Percentiles rank a stretch among this genome's conserved stretches.
These are phyloP conservation scores for Boletus smithii DNA, from an alignment of 1,284 basidiomycete species.

Conservation along the genomic window DNA sequence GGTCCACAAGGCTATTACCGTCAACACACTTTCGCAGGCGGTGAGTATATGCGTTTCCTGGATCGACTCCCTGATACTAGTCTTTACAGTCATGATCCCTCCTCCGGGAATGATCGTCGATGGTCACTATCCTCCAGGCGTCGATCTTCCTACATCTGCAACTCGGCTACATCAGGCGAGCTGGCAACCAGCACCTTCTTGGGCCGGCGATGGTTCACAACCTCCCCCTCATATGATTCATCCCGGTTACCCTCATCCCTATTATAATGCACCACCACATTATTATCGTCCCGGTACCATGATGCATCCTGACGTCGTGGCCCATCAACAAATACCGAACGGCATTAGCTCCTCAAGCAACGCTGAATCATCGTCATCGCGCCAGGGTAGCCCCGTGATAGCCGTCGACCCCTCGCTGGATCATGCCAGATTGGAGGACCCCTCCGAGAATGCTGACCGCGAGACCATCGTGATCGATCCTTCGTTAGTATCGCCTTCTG, in stretches of 20 bases:
- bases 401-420: constrained; percentile 29
- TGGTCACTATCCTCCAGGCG: constrained; percentile 33
- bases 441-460: constrained; percentile 16
- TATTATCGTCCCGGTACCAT: constrained; percentile 46
- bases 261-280: constrained; percentile 43
- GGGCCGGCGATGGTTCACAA: constrained; percentile 31
- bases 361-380: constrained; percentile 30
- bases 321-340: constrained; percentile 19
- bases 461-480: constrained; percentile 40
- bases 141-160: constrained; percentile 51
- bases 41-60: constrained; percentile 14
- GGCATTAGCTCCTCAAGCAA: constrained; percentile 19
- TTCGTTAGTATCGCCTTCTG: constrained; percentile 33
- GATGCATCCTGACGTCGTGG: constrained; percentile 20
- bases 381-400: constrained; percentile 26
- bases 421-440: constrained; percentile 12
- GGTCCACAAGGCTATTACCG: constrained; percentile 60
- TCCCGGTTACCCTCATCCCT: constrained; percentile 42
- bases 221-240: constrained; percentile 37
- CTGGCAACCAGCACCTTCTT: constrained; percentile 39
- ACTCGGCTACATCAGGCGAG: constrained; percentile 44
- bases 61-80: background rate
- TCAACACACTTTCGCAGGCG: constrained; percentile 49
- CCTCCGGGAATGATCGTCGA: constrained; percentile 36
- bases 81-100: constrained; percentile 23